These are phyloP conservation scores for Boletellus sp. DNA, from an alignment of 768 basidiomycete species.

Conservation along the genomic window DNA sequence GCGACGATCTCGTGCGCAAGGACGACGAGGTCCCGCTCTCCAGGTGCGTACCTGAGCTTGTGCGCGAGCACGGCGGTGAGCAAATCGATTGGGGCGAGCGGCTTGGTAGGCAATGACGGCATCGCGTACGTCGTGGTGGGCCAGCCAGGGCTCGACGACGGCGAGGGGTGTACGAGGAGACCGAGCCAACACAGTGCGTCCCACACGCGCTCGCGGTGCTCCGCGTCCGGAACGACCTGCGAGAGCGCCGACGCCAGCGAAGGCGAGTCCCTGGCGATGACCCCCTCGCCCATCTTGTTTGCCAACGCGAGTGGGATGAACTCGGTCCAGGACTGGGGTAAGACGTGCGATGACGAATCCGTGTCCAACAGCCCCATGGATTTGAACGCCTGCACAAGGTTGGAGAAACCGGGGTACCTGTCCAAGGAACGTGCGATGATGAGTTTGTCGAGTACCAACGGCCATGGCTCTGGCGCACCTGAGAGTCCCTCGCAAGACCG, in stretches of 20 bases:
- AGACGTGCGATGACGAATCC: conserved; percentile 12
- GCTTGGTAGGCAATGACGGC: conserved; percentile 43
- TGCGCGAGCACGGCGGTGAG: conserved; percentile 70
- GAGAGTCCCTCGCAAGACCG: conserved; percentile 81
- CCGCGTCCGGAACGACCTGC: conserved; percentile 13
- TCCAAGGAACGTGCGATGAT: background rate
- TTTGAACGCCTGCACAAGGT: conserved; percentile 70
- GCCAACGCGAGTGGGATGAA: conserved; percentile 36
- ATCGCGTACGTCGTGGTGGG: background rate
- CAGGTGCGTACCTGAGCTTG: conserved; percentile 61
- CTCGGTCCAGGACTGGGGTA: conserved; percentile 31
- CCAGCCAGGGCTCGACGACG: background rate
- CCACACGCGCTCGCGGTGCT: conserved; percentile 27
- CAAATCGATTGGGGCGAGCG: conserved; percentile 61
- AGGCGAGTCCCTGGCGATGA: conserved; percentile 27
- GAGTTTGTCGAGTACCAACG: background rate
- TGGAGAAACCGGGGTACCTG: conserved; percentile 83
- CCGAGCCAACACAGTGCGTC: conserved; percentile 44
- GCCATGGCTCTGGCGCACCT: conserved; percentile 41
- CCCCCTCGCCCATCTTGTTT: conserved; percentile 19
- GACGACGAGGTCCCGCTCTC: conserved; percentile 84
- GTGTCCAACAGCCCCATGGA: conserved; percentile 63
- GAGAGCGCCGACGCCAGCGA: conserved; percentile 35
- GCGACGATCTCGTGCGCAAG: conserved; percentile 81
- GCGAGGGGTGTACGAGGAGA: background rate